Conservation (phyloP, 345 rosid genomes). For the Sonneratia caseolaris region DNA sequence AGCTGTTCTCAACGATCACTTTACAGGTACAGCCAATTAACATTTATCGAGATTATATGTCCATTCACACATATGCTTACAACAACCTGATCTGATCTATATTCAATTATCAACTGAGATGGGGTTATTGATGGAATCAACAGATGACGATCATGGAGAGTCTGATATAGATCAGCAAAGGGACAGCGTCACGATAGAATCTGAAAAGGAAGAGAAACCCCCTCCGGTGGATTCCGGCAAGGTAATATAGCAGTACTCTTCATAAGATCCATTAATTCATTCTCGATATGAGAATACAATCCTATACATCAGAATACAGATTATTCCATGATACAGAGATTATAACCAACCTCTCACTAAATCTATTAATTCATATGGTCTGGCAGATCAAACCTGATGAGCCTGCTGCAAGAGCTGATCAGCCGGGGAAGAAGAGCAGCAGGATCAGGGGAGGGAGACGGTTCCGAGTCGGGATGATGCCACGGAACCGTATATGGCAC, state of each 20-base stretch:
- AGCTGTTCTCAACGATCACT: too few relatives aligned
- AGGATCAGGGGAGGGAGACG: background rate
- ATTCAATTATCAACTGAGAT: too few relatives aligned
- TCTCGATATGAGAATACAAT: too few relatives aligned
- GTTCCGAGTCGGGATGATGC: constrained; percentile 1
- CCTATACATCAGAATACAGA: too few relatives aligned
- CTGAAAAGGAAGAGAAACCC: background rate
- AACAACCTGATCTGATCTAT: too few relatives aligned
- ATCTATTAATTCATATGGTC: too few relatives aligned
- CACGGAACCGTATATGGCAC: background rate
- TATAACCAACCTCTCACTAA: too few relatives aligned
- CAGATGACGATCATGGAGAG: background rate
- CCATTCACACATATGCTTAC: too few relatives aligned
- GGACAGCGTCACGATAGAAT: background rate
- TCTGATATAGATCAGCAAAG: background rate
- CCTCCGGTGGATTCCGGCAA: background rate
- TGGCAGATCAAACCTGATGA: background rate
- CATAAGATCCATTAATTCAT: background rate
- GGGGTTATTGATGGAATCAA: background rate
- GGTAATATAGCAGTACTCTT: background rate
- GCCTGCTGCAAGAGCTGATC: background rate
- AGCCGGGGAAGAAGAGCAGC: background rate
- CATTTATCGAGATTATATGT: too few relatives aligned
- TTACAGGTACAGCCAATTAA: background rate
- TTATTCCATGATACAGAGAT: too few relatives aligned